These are phyloP conservation scores for Solanum microdontum DNA, from an alignment of 257 asterid genomes.

Conservation along the genomic window DNA sequence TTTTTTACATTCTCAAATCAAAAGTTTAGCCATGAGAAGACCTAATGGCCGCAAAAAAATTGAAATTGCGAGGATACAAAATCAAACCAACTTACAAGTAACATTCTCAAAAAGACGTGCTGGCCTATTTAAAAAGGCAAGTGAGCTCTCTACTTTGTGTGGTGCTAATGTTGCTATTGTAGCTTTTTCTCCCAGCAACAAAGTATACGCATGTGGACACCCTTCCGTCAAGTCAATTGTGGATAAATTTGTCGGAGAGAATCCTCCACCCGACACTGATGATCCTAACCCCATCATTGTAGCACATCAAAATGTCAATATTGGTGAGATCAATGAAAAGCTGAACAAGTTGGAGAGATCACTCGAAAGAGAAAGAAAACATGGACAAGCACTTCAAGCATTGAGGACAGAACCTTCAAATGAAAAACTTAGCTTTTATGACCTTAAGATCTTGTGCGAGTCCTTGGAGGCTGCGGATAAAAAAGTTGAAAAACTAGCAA, in stretches of 20 bases:
- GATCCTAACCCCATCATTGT: background rate
- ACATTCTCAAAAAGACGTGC: background rate
- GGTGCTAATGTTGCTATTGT: background rate
- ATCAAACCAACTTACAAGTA: background rate
- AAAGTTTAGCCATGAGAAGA: background rate
- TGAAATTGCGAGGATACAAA: background rate
- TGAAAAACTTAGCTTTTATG: background rate
- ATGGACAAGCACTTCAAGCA: background rate
- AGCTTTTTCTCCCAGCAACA: background rate
- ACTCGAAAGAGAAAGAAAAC: background rate
- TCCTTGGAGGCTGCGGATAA: background rate
- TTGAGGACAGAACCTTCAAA: background rate
- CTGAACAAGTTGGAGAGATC: background rate
- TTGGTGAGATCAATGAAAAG: background rate
- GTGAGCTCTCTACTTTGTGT: background rate
- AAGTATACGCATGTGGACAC: background rate
- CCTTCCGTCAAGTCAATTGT: background rate
- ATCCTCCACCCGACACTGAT: background rate
- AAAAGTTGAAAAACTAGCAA: background rate
- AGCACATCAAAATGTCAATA: background rate
- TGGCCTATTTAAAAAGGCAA: background rate
- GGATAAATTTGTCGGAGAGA: background rate
- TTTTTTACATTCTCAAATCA: background rate
- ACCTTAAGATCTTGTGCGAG: background rate
- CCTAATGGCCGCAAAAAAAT: background rate